Evolutionary conservation across 106 monocot species (phyloP), one percentile per base, ranked within the genome.

Genomic region (Platanthera guangdongensis): DNA sequence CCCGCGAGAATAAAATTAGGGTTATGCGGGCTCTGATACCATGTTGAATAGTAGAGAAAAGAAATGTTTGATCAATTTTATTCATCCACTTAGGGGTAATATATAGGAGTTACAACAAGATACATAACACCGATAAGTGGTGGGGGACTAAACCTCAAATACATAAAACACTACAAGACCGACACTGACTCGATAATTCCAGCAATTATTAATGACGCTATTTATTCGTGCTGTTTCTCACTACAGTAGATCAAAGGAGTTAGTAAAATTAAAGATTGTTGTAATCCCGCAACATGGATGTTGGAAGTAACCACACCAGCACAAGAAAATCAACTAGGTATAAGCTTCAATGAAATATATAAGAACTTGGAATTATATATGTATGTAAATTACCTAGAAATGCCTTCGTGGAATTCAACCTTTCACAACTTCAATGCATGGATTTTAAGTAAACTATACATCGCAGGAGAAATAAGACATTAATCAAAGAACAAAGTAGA

Each of bases 401-500:
- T 47, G 39, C 69, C 4, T 70, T 68, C 5, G 16, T 46, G 22
- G 7, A 2, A 5, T 60, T 25, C n/a, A 25, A 12, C 4, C 15
- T 48, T 69, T 30, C 28, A 10, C 64, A 15, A 5, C 5, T 15
- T 70, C 3, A 47, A 15, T 14, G 2, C 16, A 65, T 47, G 39
- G 47, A 5, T 6, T 9, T 72, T 18, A 19, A 72, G 15, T 51
- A 7, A 9, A 25, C 25, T 47, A 70, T 47, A 10, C 47, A 47
- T 9, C 62, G 12, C 80, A 80, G 80, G 80, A 80, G 80, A 75
- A 80, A 80, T 51, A 80, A 80, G 70, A 75, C 75, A 51, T 54
- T 80, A 65, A 80, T 80, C 4, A 4, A 16, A 1, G 80, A 80
- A 70, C 22, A 75, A 52, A 80, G 80, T 7, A 52, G 14, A 14